Base-by-base conservation (phyloP, 2,329 filamentous ascomycete species). In the Botrytis porri region DNA sequence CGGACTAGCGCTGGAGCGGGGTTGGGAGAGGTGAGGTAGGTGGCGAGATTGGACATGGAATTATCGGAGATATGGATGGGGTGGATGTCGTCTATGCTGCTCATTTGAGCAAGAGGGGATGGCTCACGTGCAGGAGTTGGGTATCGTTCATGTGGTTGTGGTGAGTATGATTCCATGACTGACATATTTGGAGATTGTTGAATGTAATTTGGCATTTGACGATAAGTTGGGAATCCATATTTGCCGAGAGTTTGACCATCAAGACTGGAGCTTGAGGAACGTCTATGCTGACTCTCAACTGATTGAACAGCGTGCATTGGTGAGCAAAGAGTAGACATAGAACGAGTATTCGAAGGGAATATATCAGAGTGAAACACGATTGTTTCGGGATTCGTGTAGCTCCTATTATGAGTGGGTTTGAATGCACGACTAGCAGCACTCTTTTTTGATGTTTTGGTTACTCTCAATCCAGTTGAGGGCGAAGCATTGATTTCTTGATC, bases 161-260 rank as follows among this genome's bases (percentile, higher is more conserved):
- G 88, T 18, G 82, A 81, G 72, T 87, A 84, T 29, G 82, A 79
- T 74, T 84, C 79, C 63, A 69, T 72, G 6, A 61, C 32, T 29
- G 80, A 73, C 60, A 78, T 78, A 39, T 76, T 76, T 48, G 76
- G 74, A 18, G 79, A 78, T 59, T 76, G 78, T 51, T 62, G 67
- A 20, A 87, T 80, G 77, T 86, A 88, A 54, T 86, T 82, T 61
- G 92, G 91, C 81, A 94, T 86, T 78, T 92, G 90, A 73, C 92
- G 91, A 83, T 96, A 97, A 64, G 92, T 93, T n/a, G 94, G 92
- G 83, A 93, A 97, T 74, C 91, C 92, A 83, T 90, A 95, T 77
- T 90, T 90, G 78, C 87, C 89, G 72, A 93, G 83, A 51, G 88
- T 85, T 74, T 85, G 84, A 76, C 88, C 88, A 77, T 95, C 92